Conservation (phyloP, 2,329 filamentous ascomycete genomes). For the Xylariaceae sp. region DNA sequence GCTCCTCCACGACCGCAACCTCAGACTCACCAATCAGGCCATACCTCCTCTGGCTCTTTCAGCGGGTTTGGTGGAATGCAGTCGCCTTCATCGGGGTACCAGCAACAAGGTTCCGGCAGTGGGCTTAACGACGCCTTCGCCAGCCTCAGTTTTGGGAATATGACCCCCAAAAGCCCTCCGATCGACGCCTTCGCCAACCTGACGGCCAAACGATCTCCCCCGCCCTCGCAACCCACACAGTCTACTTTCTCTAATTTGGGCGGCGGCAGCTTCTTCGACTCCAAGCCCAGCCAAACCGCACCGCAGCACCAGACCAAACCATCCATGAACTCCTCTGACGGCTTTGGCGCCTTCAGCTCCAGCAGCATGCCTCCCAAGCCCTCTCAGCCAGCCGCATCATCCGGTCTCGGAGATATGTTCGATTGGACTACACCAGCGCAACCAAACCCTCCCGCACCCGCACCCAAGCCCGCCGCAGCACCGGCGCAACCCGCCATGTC, state of each 20-base stretch:
- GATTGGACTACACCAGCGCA: constrained; percentile 59
- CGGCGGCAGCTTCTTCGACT: constrained; percentile 81
- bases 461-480: constrained; percentile 32
- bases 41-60: constrained; percentile 61
- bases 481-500: constrained; percentile 40
- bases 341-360: constrained; percentile 59
- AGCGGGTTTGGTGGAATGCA: constrained; percentile 67
- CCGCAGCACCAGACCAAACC: constrained; percentile 49
- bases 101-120: constrained; percentile 46
- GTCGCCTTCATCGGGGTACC: constrained; percentile 49
- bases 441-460: constrained; percentile 43
- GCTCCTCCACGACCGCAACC: constrained; percentile 65
- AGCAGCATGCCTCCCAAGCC: constrained; percentile 41
- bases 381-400: constrained; percentile 41
- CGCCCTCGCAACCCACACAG: constrained; percentile 35
- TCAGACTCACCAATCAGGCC: constrained; percentile 42
- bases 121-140: constrained; percentile 80
- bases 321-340: constrained; percentile 46
- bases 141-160: constrained; percentile 57
- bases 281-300: constrained; percentile 58
- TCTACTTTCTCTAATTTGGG: constrained; percentile 43
- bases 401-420: constrained; percentile 74
- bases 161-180: constrained; percentile 37
- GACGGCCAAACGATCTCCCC: constrained; percentile 35
- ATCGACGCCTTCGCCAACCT: constrained; percentile 37